Base-by-base conservation (phyloP, 2,329 filamentous ascomycete genomes). In the Graphilbum fragrans region DNA sequence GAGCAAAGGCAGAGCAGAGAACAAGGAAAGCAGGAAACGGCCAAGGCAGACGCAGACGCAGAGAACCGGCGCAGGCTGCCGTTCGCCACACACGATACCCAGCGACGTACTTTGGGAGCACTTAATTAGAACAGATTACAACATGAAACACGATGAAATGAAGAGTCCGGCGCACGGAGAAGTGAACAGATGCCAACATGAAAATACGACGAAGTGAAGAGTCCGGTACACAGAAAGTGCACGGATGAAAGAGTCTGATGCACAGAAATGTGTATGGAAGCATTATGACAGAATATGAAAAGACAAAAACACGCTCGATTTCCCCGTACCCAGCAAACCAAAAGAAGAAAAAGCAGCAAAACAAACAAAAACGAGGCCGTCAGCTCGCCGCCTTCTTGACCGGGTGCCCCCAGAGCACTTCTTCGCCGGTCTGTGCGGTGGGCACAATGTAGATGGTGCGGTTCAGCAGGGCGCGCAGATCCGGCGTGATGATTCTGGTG, bases 401-500 rank as follows among this genome's bases (percentile, higher is more conserved):
- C 4, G 41, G 40, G 27, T 49, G 39, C 16, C 48, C 48, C 48
- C 48, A 50, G 1, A 50, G 38, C 3, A 46, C 34, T 8, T 25
- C 17, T n/a, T 44, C 43, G 18, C 31, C 41, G 35, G 14, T 9
- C 23, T 41, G 42, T 17, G 40, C 11, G 35, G 46, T 45, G 9
- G 50, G 49, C 22, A 51, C 48, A 5, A 50, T 22, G 39, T 67
- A 65, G 8, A 71, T 62, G 38, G 65, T 61, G 35, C 62, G 60
- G 48, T 65, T 74, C 33, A 78, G 53, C 33, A 78, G 52, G 45
- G 64, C 66, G 38, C 74, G 63, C 47, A 78, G 55, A 54, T 77
- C 73, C 0, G 73, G 72, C 2, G 70, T 75, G 39, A 77, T 75
- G 14, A 72, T 60, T 53, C 65, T 71, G 34, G 61, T 38, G 2